Evolutionary conservation across 805 yeast species (phyloP).

Genomic region (Sporopachydermia quercuum): DNA sequence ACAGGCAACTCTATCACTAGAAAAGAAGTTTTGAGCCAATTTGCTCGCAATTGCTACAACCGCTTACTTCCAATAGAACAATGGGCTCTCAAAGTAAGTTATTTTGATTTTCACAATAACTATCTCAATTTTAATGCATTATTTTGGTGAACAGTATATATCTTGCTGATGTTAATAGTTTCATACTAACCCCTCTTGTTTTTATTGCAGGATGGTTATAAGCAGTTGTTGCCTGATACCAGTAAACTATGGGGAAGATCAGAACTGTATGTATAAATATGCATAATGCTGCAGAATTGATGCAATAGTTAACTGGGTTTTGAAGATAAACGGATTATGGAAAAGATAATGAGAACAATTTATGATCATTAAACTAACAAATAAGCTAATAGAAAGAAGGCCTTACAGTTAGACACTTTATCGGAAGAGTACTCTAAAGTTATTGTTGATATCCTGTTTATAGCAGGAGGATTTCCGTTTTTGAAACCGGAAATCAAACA

Average conservation of each 20-base stretch:
- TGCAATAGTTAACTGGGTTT: no score
- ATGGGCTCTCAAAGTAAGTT: slow-evolving; percentile 17
- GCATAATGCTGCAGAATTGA: no score
- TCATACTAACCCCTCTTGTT: slow-evolving; percentile 13
- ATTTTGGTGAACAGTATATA: slow-evolving; percentile 10
- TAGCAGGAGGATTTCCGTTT: slow-evolving; percentile 37
- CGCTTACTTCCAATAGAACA: slow-evolving; percentile 22
- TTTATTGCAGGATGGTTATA: slow-evolving; percentile 3
- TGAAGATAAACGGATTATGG: no score
- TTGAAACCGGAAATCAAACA: slow-evolving; percentile 19
- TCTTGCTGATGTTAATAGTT: slow-evolving; percentile 11
- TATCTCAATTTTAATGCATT: slow-evolving; percentile 12
- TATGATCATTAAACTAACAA: no score
- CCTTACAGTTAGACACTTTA: slow-evolving; percentile 23
- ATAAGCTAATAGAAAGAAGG: no score
- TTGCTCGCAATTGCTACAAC: slow-evolving; percentile 19
- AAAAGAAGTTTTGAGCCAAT: slow-evolving; percentile 14
- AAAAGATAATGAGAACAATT: no score
- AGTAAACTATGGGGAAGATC: slow-evolving; percentile 6
- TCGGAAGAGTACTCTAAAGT: slow-evolving; percentile 17
- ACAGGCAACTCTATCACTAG: slow-evolving; percentile 6
- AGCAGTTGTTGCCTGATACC: neutral
- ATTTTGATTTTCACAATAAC: slow-evolving; percentile 8
- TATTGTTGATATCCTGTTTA: slow-evolving; percentile 26
- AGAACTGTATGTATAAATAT: slow-evolving; percentile 1